Conservation (phyloP, 2,329 filamentous ascomycete genomes). For the Sporothrix dimorphospora region DNA sequence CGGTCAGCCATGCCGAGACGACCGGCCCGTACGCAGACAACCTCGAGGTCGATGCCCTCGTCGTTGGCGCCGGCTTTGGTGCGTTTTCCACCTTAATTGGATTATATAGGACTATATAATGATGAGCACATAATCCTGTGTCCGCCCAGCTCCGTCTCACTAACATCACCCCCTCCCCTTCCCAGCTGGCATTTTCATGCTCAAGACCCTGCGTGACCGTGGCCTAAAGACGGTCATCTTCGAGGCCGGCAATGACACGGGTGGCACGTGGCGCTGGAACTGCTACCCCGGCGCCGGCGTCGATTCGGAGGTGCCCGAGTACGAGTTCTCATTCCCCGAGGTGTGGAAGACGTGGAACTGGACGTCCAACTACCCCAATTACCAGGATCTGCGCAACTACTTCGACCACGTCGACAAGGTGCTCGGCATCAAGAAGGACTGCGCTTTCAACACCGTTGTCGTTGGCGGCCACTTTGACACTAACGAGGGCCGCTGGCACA, state of each 20-base stretch:
- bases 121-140: background rate
- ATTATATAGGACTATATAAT: background rate
- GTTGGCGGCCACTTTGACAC: slow-evolving; percentile 56
- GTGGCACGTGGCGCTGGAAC: slow-evolving; percentile 61
- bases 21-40: slow-evolving; percentile 48
- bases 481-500: slow-evolving; percentile 50
- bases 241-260: slow-evolving; percentile 55
- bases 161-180: background rate
- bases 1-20: slow-evolving; percentile 38
- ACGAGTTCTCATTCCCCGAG: slow-evolving; percentile 57
- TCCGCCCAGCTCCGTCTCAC: too few relatives aligned
- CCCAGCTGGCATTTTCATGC: slow-evolving; percentile 52
- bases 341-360: slow-evolving; percentile 61
- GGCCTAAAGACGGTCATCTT: slow-evolving; percentile 54
- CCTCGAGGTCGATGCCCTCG: slow-evolving; percentile 49
- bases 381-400: slow-evolving; percentile 57
- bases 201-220: slow-evolving; percentile 55
- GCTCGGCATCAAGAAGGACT: slow-evolving; percentile 59
- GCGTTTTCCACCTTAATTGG: background rate
- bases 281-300: slow-evolving; percentile 58
- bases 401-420: slow-evolving; percentile 63
- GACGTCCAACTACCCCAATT: slow-evolving; percentile 55
- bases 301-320: slow-evolving; percentile 58
- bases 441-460: slow-evolving; percentile 59
- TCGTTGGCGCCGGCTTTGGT: slow-evolving; percentile 53